phyloP scores from a whole-genome alignment of 2,329 filamentous ascomycete species.

The Neonectria hederae region DNA sequence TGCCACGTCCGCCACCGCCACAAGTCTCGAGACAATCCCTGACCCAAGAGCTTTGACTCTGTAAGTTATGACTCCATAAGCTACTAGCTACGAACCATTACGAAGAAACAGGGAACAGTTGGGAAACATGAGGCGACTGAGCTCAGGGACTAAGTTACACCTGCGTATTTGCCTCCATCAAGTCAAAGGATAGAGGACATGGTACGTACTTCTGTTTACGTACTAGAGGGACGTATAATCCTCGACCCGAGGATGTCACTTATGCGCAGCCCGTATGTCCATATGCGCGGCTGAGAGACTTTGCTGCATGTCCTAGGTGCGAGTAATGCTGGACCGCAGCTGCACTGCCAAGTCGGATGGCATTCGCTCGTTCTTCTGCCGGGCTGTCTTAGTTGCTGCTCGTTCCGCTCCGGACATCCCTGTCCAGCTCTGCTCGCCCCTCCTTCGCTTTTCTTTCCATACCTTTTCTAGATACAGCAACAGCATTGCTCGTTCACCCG shows the following conservation, averaged over 20 bases:
- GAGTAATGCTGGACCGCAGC: background rate
- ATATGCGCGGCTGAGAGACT: constrained; percentile 3
- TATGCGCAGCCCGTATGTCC: background rate
- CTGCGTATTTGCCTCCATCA: background rate
- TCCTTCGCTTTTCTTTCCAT: background rate
- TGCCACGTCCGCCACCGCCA: background rate
- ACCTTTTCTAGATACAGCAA: background rate
- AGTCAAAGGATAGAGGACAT: background rate
- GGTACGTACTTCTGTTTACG: background rate
- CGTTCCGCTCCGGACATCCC: constrained; percentile 18
- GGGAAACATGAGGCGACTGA: background rate
- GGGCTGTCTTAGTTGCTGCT: constrained; percentile 8
- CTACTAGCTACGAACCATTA: background rate
- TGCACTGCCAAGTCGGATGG: background rate
- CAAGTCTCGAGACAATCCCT: background rate
- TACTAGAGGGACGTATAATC: background rate
- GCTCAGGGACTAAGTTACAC: background rate
- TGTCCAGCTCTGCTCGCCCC: background rate
- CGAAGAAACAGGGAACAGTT: background rate
- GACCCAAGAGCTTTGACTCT: background rate
- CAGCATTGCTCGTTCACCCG: background rate
- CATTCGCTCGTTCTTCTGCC: constrained; percentile 4
- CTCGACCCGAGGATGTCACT: background rate
- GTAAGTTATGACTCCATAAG: background rate
- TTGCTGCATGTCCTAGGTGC: background rate